Evolutionary conservation across 148 eudicot genomes (phyloP).

Genomic region (Silene uniflora): DNA sequence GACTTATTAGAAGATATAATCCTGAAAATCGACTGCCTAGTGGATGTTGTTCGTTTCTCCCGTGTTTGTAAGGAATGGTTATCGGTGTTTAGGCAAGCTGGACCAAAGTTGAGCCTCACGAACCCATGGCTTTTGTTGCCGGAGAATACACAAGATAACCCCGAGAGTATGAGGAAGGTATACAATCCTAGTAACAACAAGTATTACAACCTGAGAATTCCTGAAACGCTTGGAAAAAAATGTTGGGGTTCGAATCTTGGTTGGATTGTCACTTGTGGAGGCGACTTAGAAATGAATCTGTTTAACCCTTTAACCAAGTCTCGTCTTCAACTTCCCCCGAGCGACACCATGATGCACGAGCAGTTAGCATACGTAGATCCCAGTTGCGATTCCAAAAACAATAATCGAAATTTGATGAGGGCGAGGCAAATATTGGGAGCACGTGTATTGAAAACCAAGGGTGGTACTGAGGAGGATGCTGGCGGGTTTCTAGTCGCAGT

Average conservation of each 20-base stretch:
- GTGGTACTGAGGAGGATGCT: background rate
- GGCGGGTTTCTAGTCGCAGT: constrained; percentile 6
- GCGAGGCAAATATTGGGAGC: background rate
- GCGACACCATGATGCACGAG: background rate
- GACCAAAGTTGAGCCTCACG: background rate
- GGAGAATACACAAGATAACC: background rate
- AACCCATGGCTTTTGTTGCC: constrained; percentile 8
- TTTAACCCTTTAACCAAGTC: constrained; percentile 9
- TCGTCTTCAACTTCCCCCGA: background rate
- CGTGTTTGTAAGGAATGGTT: constrained; percentile 1
- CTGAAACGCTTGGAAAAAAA: background rate
- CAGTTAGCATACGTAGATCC: background rate
- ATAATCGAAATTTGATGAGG: background rate
- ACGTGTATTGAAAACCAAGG: background rate
- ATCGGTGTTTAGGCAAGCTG: background rate
- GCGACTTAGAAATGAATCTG: background rate
- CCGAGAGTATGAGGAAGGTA: background rate
- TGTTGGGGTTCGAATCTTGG: constrained; percentile 14
- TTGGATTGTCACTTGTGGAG: background rate
- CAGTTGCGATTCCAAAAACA: background rate
- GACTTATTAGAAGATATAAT: constrained; percentile 2
- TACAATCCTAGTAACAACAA: constrained; percentile 2
- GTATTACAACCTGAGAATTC: background rate
- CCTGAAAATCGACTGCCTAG: background rate
- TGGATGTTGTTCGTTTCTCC: background rate